Conservation (phyloP, 2,329 filamentous ascomycete genomes). For the Cercospora brassicicola region DNA sequence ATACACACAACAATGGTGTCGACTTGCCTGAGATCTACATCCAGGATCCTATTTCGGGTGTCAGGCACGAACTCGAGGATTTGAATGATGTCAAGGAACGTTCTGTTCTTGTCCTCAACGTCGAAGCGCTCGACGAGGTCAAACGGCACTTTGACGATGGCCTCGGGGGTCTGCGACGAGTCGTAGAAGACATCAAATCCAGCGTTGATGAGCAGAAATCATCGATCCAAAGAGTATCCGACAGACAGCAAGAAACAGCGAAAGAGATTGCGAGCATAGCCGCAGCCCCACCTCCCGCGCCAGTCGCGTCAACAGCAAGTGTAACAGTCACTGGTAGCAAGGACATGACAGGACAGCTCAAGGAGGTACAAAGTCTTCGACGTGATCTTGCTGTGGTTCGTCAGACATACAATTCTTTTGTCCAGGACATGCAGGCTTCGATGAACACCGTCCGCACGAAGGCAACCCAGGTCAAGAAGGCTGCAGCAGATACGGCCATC, state of each 20-base stretch:
- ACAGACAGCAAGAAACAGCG: conserved; percentile 83
- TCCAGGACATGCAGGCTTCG: conserved; percentile 80
- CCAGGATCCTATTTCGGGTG: conserved; percentile 89
- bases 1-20: conserved; percentile 87
- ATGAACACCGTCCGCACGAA: conserved; percentile 83
- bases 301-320: conserved; percentile 34
- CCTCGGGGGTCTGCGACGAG: conserved; percentile 71
- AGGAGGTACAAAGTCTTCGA: conserved; percentile 77
- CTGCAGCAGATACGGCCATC: conserved; percentile 68
- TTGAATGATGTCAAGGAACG: conserved; percentile 90
- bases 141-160: conserved; percentile 96
- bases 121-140: conserved; percentile 91
- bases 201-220: conserved; percentile 80
- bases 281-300: conserved; percentile 48
- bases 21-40: conserved; percentile 98
- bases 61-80: conserved; percentile 96
- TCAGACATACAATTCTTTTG: conserved; percentile 90
- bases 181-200: conserved; percentile 84
- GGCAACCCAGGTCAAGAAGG: conserved; percentile 75
- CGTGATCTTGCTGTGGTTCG: conserved; percentile 87
- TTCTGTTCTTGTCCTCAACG: conserved; percentile 89
- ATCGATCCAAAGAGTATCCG: conserved; percentile 81
- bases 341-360: conserved; percentile 62
- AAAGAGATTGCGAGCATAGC: conserved; percentile 76
- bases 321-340: conserved; percentile 33